These are phyloP conservation scores for Ruellia speciosa DNA, from an alignment of 305 asterid species.

Conservation along the genomic window DNA sequence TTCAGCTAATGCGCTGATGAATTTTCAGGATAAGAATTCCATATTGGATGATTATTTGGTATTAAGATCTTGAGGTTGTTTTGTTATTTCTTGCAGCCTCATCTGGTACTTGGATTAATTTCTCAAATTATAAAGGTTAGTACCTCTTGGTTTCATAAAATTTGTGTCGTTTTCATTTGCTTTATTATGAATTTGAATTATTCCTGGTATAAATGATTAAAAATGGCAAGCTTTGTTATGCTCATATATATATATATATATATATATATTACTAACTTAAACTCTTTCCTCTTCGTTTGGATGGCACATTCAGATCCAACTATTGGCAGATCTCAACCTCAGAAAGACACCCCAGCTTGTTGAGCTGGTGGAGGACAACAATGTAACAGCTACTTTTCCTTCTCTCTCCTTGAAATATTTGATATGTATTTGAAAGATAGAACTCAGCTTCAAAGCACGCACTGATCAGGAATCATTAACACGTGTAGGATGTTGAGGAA, in stretches of 20 bases:
- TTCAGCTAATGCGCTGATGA: slow-evolving; percentile 22
- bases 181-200: slow-evolving; percentile 10
- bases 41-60: slow-evolving; percentile 5
- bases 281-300: neutral
- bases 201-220: neutral
- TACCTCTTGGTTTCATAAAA: slow-evolving; percentile 18
- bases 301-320: slow-evolving; percentile 69
- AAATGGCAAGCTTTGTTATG: neutral
- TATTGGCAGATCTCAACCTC: slow-evolving; percentile 95
- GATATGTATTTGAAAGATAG: slow-evolving; percentile 9
- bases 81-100: slow-evolving; percentile 64
- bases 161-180: slow-evolving; percentile 17
- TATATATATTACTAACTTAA: no score
- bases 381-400: slow-evolving; percentile 33
- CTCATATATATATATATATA: no score
- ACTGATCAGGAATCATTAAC: slow-evolving; percentile 25
- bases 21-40: slow-evolving; percentile 10
- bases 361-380: slow-evolving; percentile 90
- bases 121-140: slow-evolving; percentile 97
- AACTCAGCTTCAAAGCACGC: slow-evolving; percentile 22
- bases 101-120: slow-evolving; percentile 87
- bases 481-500: slow-evolving; percentile 90
- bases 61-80: slow-evolving; percentile 14
- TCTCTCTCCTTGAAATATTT: slow-evolving; percentile 13
- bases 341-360: slow-evolving; percentile 95